Evolutionary conservation across 331 rosid species (phyloP), one percentile per base, ranked within the genome.

Genomic region (Erythrophleum ivorense): DNA sequence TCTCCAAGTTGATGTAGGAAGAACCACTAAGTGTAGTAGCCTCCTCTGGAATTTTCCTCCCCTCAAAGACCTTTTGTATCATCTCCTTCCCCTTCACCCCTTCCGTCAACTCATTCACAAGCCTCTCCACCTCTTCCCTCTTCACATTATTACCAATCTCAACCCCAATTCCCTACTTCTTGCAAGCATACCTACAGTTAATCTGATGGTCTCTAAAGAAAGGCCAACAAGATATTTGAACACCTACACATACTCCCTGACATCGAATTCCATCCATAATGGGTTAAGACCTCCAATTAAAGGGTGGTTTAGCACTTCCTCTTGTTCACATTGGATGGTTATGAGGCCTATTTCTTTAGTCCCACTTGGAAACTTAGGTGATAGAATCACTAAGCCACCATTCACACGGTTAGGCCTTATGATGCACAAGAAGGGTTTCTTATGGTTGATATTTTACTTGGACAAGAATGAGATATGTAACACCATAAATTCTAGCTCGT

Each of bases 271-370:
- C 60, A 55, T 0, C 60, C 60, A 38, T 6, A 38, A 38, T 83
- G 87, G 6, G 85, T 85, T 57, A 88, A 69, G 68, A 85, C 84
- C 85, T 29, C 88, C 87, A 9, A 83, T 34, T 15, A 89, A 73
- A 24, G 73, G 84, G 13, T 88, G 29, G 29, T 24, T 24, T 1
- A 88, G 21, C n/a, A 86, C 86, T 49, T 83, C 3, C 31, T 90
- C 91, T 57, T 89, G 91, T 6, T 82, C 81, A 50, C 93, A 87
- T 88, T 91, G 86, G 1, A 80, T 80, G 1, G 80, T 83, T 18
- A 87, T 55, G 3, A 85, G 24, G 19, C 89, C 67, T 78, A 89
- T 83, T 6, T 69, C 83, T 63, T 54, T 64, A 3, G 76, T 87
- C 58, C 79, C 80, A n/a, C 6, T 62, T 1, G 54, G 29, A 76